These are phyloP conservation scores for Beauveria pseudobassiana DNA, from an alignment of 2,329 filamentous ascomycete genomes.

Conservation along the genomic window DNA sequence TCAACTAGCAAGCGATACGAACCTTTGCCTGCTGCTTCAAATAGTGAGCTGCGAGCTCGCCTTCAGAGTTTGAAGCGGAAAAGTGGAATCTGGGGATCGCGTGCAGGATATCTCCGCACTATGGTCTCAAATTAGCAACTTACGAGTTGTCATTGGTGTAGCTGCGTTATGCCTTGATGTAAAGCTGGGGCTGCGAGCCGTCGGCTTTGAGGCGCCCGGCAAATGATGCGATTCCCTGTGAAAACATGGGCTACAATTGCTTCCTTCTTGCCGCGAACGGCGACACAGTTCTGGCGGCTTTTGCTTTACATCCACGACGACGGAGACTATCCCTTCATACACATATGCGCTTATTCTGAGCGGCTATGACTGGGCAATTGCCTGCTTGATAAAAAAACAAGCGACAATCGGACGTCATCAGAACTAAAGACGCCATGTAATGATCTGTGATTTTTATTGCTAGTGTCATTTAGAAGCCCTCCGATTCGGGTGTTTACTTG, in stretches of 20 bases:
- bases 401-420: no score
- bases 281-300: neutral
- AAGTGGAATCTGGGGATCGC: neutral
- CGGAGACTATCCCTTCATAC: neutral
- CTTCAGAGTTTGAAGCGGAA: neutral
- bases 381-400: no score
- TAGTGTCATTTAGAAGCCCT: no score
- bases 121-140: neutral
- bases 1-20: neutral
- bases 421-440: no score
- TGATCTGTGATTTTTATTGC: no score
- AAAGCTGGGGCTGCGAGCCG: slow-evolving; percentile 1
- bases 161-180: neutral
- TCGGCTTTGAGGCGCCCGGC: neutral
- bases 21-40: neutral
- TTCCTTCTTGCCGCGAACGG: neutral
- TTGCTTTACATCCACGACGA: neutral
- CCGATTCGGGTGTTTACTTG: no score
- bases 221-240: neutral
- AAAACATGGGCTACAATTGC: no score
- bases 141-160: neutral
- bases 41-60: neutral
- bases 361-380: no score
- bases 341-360: no score
- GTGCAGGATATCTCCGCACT: neutral